phyloP scores from a whole-genome alignment of 1,284 basidiomycete species.

The Irpex sp. region DNA sequence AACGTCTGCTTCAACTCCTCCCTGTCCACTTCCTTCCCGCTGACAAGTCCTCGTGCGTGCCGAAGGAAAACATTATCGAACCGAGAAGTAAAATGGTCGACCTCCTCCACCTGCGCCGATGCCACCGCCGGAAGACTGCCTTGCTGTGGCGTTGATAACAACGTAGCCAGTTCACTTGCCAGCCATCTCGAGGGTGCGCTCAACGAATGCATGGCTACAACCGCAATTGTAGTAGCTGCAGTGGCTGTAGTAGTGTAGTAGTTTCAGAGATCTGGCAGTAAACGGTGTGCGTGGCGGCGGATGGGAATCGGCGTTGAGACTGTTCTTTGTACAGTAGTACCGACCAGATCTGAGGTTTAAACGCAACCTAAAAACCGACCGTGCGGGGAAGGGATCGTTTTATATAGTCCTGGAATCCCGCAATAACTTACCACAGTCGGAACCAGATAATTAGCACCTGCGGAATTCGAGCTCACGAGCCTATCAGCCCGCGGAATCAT shows the following conservation, averaged over 20 bases:
- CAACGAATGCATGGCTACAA: conserved; percentile 1
- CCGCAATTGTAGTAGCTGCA: neutral
- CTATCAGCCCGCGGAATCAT: neutral
- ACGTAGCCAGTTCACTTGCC: conserved; percentile 9
- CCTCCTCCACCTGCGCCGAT: neutral
- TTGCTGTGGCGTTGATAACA: conserved; percentile 6
- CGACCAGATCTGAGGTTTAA: neutral
- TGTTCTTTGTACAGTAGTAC: neutral
- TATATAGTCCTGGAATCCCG: neutral
- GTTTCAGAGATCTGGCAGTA: neutral
- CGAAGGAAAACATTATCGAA: conserved; percentile 19
- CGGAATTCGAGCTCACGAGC: neutral
- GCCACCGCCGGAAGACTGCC: conserved; percentile 4
- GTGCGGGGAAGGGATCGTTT: neutral
- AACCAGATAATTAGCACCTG: neutral
- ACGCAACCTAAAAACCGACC: neutral
- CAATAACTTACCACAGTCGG: neutral
- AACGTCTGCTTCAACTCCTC: conserved; percentile 18
- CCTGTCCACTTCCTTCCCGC: conserved; percentile 18
- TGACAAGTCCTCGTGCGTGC: conserved; percentile 20
- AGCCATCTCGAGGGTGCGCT: conserved; percentile 14
- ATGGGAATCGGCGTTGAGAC: neutral
- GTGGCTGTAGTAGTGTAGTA: neutral
- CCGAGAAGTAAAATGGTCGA: conserved; percentile 18
- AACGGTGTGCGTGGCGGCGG: neutral